Evolutionary conservation across 2,329 filamentous ascomycete genomes (phyloP).

Genomic region (Paraconiothyrium brasiliense): DNA sequence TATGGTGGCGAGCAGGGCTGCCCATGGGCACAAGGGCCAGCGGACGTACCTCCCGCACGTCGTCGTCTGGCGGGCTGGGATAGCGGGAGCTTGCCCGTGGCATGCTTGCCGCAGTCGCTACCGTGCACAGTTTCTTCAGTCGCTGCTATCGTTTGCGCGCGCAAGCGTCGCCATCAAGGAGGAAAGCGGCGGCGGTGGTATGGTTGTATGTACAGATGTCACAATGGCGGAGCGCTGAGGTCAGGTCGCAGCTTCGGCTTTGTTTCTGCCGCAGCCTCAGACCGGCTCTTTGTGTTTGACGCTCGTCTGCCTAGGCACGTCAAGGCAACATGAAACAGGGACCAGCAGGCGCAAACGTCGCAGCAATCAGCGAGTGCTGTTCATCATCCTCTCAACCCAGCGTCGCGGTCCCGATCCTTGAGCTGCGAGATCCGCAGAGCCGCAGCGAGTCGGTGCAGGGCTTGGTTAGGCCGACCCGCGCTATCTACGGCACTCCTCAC

Average conservation of each 20-base stretch:
- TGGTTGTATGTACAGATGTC: slow-evolving; percentile 9
- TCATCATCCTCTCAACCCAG: neutral
- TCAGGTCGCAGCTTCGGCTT: slow-evolving; percentile 12
- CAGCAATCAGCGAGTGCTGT: slow-evolving; percentile 11
- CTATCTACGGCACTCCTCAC: neutral
- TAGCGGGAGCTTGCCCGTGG: slow-evolving; percentile 23
- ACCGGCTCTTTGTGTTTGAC: slow-evolving; percentile 11
- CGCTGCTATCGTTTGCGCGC: slow-evolving; percentile 17
- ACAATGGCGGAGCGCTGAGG: neutral
- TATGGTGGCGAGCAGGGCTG: neutral
- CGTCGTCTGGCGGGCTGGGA: slow-evolving; percentile 30
- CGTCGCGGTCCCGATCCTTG: slow-evolving; percentile 7
- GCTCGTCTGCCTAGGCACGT: neutral
- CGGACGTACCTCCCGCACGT: slow-evolving; percentile 11
- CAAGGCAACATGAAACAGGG: slow-evolving; percentile 19
- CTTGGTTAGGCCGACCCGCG: neutral
- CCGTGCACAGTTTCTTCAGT: neutral
- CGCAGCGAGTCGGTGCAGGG: slow-evolving; percentile 19
- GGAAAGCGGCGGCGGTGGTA: slow-evolving; percentile 9
- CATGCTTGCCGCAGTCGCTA: neutral
- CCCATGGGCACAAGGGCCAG: neutral
- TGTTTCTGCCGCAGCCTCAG: slow-evolving; percentile 11
- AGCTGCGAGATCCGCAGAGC: slow-evolving; percentile 25
- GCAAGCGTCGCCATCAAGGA: slow-evolving; percentile 24
- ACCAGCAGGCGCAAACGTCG: slow-evolving; percentile 9